Evolutionary conservation across 1,284 basidiomycete genomes (phyloP).

Genomic region (Earliella scabrosa): DNA sequence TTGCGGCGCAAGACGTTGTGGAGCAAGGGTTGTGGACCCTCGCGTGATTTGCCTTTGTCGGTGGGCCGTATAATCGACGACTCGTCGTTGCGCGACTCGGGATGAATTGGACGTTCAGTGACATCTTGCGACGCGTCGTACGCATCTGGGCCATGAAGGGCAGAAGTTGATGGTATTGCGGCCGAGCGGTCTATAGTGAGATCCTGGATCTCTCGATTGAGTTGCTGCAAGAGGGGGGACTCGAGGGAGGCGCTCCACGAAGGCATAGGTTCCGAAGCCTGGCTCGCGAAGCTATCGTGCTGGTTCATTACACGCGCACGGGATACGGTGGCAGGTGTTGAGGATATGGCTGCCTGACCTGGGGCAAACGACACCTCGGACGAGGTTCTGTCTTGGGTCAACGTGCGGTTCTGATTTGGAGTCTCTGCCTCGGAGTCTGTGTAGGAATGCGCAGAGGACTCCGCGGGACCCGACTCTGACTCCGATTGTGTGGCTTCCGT

Average conservation of each 20-base stretch:
- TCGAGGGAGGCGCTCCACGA: conserved; percentile 75
- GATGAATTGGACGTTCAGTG: conserved; percentile 29
- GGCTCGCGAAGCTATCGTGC: conserved; percentile 43
- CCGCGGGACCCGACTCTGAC: conserved; percentile 8
- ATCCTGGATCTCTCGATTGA: conserved; percentile 70
- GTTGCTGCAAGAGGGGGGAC: conserved; percentile 74
- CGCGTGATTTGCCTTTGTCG: conserved; percentile 50
- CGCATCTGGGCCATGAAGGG: conserved; percentile 12
- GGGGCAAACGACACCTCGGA: conserved; percentile 74
- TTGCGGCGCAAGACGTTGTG: conserved; percentile 57
- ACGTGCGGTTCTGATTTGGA: conserved; percentile 27
- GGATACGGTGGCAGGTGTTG: conserved; percentile 65
- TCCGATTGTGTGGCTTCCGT: conserved; percentile 10
- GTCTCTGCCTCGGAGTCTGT: conserved; percentile 25
- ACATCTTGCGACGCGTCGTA: conserved; percentile 31
- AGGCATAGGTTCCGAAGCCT: conserved; percentile 46
- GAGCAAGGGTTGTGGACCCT: conserved; percentile 43
- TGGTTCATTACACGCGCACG: conserved; percentile 40
- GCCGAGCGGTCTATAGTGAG: conserved; percentile 38
- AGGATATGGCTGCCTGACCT: conserved; percentile 67
- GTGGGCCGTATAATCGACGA: conserved; percentile 5
- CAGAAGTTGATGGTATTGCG: conserved; percentile 28
- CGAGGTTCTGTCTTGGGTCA: conserved; percentile 43
- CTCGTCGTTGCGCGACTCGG: neutral
- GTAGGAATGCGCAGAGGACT: conserved; percentile 32